Percentiles rank a stretch among this genome's conserved stretches.
These are phyloP conservation scores for Cairneyella variabilis DNA, from an alignment of 495 filamentous ascomycete species.

Conservation along the genomic window DNA sequence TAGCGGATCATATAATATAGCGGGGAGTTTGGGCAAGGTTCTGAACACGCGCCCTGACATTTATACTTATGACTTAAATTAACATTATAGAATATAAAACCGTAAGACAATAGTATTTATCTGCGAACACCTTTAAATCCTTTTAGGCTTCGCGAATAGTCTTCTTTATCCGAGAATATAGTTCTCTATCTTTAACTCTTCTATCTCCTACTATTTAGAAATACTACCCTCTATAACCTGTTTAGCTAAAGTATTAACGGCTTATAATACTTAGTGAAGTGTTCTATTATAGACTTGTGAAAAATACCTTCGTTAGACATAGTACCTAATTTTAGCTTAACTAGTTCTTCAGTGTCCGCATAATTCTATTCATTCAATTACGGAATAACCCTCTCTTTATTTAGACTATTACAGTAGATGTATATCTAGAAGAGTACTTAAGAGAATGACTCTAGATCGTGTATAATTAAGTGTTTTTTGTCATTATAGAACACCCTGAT, in stretches of 20 bases:
- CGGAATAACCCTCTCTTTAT: neutral
- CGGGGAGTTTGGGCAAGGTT: too few relatives aligned
- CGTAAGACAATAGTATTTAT: neutral
- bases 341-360: neutral
- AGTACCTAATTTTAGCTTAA: neutral
- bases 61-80: neutral
- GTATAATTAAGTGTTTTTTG: conserved; percentile 40
- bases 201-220: neutral
- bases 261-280: neutral
- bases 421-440: conserved; percentile 41
- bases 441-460: conserved; percentile 52
- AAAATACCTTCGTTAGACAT: neutral
- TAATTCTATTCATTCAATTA: neutral
- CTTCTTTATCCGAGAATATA: neutral
- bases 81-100: neutral
- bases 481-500: conserved; percentile 34
- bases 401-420: neutral
- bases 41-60: too few relatives aligned
- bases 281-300: neutral
- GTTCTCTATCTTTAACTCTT: neutral
- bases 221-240: neutral
- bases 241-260: neutral
- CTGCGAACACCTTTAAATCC: neutral
- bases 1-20: too few relatives aligned
- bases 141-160: neutral